Evolutionary conservation across 2,329 filamentous ascomycete species (phyloP).

Genomic region (Scleromitrula shiraiana): DNA sequence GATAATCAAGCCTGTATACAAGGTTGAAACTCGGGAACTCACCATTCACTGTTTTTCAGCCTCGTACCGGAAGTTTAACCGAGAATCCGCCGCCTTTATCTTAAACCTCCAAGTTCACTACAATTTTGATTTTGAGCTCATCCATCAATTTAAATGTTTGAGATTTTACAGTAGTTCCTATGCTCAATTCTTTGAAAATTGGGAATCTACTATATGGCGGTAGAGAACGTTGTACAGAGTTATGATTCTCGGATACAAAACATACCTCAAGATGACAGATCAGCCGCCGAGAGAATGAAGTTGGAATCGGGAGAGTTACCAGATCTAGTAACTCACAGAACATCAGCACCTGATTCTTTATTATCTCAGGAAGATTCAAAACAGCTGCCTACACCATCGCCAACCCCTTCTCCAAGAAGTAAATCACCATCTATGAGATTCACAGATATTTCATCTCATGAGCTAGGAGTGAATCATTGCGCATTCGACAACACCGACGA

Average conservation of each 20-base stretch:
- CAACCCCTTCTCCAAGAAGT: slow-evolving; percentile 22
- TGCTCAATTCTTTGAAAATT: neutral
- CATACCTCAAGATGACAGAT: neutral
- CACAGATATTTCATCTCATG: slow-evolving; percentile 12
- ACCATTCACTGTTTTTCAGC: too few species aligned
- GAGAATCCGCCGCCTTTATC: too few species aligned
- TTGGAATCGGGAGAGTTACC: neutral
- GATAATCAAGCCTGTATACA: too few species aligned
- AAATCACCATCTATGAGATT: slow-evolving; percentile 17
- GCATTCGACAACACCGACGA: too few species aligned
- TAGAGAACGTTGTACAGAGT: slow-evolving; percentile 5
- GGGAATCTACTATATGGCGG: slow-evolving; percentile 7
- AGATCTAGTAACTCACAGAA: neutral
- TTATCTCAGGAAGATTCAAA: neutral
- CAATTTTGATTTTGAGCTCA: neutral
- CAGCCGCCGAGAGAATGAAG: too few species aligned
- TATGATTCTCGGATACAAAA: neutral
- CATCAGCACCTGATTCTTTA: neutral
- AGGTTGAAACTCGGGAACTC: too few species aligned
- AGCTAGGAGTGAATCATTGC: neutral
- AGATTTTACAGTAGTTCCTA: too few species aligned
- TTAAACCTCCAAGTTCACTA: too few species aligned
- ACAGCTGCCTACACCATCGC: slow-evolving; percentile 25
- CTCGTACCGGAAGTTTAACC: too few species aligned
- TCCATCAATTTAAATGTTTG: too few species aligned